phyloP scores from a whole-genome alignment of 2,329 filamentous ascomycete species.

The Pseudogymnoascus sp. region DNA sequence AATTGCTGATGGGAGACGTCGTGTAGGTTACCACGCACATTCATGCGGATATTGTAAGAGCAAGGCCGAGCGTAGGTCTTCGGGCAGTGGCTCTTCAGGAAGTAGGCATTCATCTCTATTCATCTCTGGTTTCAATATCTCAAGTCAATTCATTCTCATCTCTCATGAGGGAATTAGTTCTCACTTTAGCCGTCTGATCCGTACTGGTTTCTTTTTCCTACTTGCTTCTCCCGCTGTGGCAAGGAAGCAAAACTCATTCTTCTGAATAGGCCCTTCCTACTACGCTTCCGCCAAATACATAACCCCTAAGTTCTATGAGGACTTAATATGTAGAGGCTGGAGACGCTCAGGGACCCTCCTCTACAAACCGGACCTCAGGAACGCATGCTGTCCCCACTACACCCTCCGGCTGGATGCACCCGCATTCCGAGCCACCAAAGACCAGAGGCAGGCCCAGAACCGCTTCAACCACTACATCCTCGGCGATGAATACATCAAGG shows the following conservation, averaged over 20 bases:
- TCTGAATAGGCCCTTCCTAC: conserved; percentile 57
- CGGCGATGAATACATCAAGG: conserved; percentile 58
- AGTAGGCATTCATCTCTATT: neutral
- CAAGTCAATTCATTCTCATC: neutral
- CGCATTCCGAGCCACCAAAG: conserved; percentile 56
- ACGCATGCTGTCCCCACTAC: conserved; percentile 88
- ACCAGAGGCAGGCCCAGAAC: conserved; percentile 69
- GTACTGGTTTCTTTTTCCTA: neutral
- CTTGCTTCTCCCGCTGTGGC: neutral
- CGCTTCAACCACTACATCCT: conserved; percentile 65
- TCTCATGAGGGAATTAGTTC: neutral
- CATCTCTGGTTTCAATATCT: neutral
- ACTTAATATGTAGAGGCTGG: conserved; percentile 67
- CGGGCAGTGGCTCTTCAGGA: neutral
- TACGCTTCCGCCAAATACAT: conserved; percentile 56
- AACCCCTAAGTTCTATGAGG: conserved; percentile 60
- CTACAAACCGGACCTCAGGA: conserved; percentile 69
- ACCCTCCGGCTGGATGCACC: conserved; percentile 64
- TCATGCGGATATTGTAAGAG: conserved; percentile 22
- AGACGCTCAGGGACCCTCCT: conserved; percentile 62
- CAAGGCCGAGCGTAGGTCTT: conserved; percentile 18
- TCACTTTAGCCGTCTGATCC: neutral
- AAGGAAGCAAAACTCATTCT: neutral
- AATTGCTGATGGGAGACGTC: neutral
- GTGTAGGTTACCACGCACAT: conserved; percentile 3